Conservation (phyloP, 441 rosid species). For the Cnidoscolus chayamansa region DNA sequence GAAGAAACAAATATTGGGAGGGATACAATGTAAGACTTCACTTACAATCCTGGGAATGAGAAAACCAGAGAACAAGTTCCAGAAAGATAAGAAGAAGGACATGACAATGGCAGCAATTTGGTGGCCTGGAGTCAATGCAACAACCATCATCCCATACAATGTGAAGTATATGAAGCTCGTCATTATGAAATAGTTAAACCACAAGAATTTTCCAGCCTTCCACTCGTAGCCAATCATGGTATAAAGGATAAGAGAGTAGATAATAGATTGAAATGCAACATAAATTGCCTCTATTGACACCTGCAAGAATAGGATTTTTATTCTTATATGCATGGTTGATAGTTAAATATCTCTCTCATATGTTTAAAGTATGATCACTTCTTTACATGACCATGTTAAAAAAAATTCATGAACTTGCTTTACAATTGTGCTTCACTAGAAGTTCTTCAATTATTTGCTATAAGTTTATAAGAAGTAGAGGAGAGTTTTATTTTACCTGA, state of each 20-base stretch:
- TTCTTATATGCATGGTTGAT: not conserved
- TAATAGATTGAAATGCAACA: conserved; percentile 44
- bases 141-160: conserved; percentile 77
- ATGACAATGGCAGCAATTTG: conserved; percentile 67
- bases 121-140: conserved; percentile 66
- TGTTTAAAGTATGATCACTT: not conserved
- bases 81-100: conserved; percentile 72
- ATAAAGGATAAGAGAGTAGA: conserved; percentile 53
- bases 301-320: conserved; percentile 32
- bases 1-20: no score
- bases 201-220: conserved; percentile 50
- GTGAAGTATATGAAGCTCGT: conserved; percentile 66
- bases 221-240: conserved; percentile 73
- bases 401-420: not conserved
- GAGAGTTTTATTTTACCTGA: conserved; percentile 40
- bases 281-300: conserved; percentile 67
- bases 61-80: conserved; percentile 91
- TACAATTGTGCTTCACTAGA: not conserved
- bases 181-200: conserved; percentile 58
- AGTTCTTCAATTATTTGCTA: not conserved
- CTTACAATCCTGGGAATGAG: conserved; percentile 60
- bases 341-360: not conserved
- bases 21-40: not conserved
- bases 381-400: not conserved
- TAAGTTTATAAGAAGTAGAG: no score